Conservation (phyloP, 2,329 filamentous ascomycete genomes). For the Phialophora verrucosa region DNA sequence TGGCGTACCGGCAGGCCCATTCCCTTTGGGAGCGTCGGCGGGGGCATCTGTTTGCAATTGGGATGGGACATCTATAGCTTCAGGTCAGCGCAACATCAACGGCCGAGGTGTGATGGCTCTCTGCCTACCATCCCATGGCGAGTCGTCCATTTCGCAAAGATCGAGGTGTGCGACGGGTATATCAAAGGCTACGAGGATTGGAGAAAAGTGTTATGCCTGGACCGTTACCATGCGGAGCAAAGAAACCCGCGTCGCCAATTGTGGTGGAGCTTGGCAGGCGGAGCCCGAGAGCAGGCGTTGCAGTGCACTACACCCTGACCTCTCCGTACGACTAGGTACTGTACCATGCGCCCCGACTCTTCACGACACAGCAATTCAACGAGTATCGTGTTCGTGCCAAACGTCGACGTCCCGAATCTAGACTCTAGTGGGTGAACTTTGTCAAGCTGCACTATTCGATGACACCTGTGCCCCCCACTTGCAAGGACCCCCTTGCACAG, state of each 20-base stretch:
- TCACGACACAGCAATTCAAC: not conserved
- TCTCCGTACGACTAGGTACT: not conserved
- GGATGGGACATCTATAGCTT: slow-evolving; percentile 53
- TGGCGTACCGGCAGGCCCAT: slow-evolving; percentile 28
- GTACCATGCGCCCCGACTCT: not conserved
- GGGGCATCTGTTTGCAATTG: slow-evolving; percentile 44
- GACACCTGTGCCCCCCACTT: too few relatives aligned
- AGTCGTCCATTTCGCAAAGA: slow-evolving; percentile 45
- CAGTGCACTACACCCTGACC: not conserved
- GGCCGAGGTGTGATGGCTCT: slow-evolving; percentile 39
- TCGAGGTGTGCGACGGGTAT: not conserved
- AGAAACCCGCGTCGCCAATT: slow-evolving; percentile 7
- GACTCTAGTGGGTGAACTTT: not conserved
- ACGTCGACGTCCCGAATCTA: not conserved
- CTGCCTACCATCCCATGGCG: slow-evolving; percentile 57
- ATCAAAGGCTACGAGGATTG: not conserved
- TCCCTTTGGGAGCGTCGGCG: slow-evolving; percentile 42
- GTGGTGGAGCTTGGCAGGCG: not conserved
- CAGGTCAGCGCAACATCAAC: slow-evolving; percentile 33
- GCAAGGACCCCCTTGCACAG: not conserved
- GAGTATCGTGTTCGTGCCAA: not conserved
- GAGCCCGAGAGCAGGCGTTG: not conserved
- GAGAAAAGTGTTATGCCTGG: slow-evolving; percentile 14
- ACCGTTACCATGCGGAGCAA: slow-evolving; percentile 13
- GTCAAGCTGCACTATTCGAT: not conserved